Evolutionary conservation across 176 grass and related monocot species (phyloP).

Genomic region (Eragrostis curvula): DNA sequence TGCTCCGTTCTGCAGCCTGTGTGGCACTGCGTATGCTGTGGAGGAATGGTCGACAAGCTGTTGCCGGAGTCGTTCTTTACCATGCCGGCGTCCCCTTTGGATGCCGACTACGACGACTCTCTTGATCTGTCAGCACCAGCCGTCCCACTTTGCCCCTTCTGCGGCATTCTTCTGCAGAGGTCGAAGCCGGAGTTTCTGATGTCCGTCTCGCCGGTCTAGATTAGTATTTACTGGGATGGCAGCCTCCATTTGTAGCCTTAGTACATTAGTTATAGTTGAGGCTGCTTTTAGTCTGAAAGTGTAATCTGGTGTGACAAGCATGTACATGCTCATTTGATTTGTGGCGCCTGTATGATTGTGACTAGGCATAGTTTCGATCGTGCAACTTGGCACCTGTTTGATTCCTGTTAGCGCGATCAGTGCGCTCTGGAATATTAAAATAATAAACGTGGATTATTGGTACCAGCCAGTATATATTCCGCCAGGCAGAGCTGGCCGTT

Average conservation of each 20-base stretch:
- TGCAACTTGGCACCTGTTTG: background rate
- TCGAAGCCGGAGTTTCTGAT: slow-evolving; percentile 62
- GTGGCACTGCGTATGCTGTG: slow-evolving; percentile 75
- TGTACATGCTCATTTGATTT: background rate
- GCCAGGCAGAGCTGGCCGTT: background rate
- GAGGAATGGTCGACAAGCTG: slow-evolving; percentile 55
- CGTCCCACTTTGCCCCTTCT: slow-evolving; percentile 60
- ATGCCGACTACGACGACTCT: slow-evolving; percentile 17
- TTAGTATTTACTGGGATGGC: background rate
- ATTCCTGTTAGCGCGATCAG: background rate
- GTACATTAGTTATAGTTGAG: background rate
- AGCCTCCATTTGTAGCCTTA: background rate
- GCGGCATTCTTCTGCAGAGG: slow-evolving; percentile 68
- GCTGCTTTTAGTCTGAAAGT: background rate
- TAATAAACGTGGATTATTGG: background rate
- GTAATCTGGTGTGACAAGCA: background rate
- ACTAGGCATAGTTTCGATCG: no score
- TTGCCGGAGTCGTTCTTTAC: slow-evolving; percentile 54
- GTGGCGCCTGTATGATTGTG: no score
- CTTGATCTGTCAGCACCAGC: background rate
- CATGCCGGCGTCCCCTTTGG: slow-evolving; percentile 37
- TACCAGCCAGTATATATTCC: background rate
- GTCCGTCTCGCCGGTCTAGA: slow-evolving; percentile 56
- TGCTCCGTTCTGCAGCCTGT: slow-evolving; percentile 52
- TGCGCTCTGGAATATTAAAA: background rate